Conservation (phyloP, 495 filamentous ascomycete genomes). For the Xanthoparmelia taractica region DNA sequence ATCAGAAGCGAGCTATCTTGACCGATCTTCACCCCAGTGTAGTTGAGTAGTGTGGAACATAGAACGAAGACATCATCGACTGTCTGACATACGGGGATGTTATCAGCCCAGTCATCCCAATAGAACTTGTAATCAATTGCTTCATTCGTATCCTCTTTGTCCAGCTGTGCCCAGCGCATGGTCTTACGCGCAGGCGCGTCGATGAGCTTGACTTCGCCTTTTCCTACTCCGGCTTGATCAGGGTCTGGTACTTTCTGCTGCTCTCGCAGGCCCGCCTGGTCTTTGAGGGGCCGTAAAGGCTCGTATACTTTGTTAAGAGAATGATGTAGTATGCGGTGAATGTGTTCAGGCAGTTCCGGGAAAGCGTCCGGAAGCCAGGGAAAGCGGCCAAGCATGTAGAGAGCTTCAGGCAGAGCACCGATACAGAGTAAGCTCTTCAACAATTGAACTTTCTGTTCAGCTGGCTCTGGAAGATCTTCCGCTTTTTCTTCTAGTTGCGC, state of each 20-base stretch:
- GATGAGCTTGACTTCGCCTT: conserved; percentile 55
- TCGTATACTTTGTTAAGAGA: conserved; percentile 64
- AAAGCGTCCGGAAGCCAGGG: conserved; percentile 81
- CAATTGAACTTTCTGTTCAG: conserved; percentile 82
- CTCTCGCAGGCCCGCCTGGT: conserved; percentile 35
- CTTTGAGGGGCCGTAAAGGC: conserved; percentile 40
- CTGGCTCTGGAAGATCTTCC: conserved; percentile 62
- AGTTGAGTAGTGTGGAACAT: conserved; percentile 74
- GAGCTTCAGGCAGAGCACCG: conserved; percentile 84
- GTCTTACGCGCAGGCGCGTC: conserved; percentile 51
- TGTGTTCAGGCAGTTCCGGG: conserved; percentile 65
- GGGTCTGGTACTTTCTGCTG: conserved; percentile 45
- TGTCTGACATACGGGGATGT: conserved; percentile 79
- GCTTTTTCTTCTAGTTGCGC: conserved; percentile 47
- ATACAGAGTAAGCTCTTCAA: conserved; percentile 81
- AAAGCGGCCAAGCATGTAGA: conserved; percentile 87
- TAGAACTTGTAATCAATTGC: conserved; percentile 80
- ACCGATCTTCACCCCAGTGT: conserved; percentile 81
- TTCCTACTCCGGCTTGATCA: conserved; percentile 56
- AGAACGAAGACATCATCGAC: conserved; percentile 86
- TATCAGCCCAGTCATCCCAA: conserved; percentile 95
- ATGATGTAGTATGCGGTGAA: conserved; percentile 78
- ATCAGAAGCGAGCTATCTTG: conserved; percentile 68
- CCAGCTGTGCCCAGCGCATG: conserved; percentile 70
- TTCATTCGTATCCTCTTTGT: conserved; percentile 63